These are phyloP conservation scores for Pichia membranifaciens DNA, from an alignment of 805 yeast genomes.

Conservation along the genomic window DNA sequence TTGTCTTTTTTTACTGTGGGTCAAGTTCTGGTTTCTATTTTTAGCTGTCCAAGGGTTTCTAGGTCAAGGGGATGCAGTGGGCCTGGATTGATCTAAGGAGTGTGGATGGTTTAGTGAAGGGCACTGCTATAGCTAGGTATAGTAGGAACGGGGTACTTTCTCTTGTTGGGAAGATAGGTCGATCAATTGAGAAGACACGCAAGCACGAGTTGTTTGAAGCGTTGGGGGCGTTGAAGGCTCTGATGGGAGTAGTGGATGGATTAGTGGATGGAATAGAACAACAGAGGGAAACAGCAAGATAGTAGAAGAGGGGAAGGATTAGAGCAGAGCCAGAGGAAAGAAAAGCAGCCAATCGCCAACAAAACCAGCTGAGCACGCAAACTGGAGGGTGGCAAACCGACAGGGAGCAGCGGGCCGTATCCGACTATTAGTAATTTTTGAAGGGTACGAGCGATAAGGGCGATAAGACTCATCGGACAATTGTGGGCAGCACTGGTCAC, in stretches of 20 bases:
- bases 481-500: background rate
- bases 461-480: constrained; percentile 4
- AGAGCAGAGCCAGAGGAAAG: background rate
- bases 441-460: constrained; percentile 3
- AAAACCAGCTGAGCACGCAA: background rate
- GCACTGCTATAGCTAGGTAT: too few relatives aligned
- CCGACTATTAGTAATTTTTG: too few relatives aligned
- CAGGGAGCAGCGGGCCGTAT: background rate
- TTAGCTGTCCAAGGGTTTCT: too few relatives aligned
- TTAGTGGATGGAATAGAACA: background rate
- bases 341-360: background rate
- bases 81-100: too few relatives aligned
- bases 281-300: background rate
- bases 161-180: too few relatives aligned
- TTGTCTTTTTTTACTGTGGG: too few relatives aligned
- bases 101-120: too few relatives aligned
- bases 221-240: background rate
- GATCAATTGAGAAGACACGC: too few relatives aligned
- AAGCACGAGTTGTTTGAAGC: too few relatives aligned
- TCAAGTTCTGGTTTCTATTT: too few relatives aligned
- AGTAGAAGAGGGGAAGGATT: background rate
- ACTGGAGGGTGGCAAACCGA: background rate
- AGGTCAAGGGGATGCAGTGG: too few relatives aligned
- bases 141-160: too few relatives aligned
- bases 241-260: background rate